Evolutionary conservation across 1,139 yeast species (phyloP), one percentile per base, ranked within the genome.

Genomic region (Zygoascus sp.): DNA sequence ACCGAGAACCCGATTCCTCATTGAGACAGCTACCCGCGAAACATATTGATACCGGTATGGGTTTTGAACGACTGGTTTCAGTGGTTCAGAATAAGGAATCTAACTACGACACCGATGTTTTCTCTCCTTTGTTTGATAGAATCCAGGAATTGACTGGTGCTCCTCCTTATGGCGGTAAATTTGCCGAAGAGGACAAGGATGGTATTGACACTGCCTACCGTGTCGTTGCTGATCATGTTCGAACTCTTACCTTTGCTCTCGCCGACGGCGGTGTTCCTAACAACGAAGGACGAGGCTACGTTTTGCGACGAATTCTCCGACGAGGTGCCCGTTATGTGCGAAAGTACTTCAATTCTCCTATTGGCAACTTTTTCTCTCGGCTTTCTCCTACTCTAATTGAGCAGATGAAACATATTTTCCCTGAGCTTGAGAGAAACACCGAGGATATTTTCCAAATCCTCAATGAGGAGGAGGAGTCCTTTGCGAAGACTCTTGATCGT

Each of bases 241-340:
- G 99, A 72, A 92, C 99, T 27, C 76, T 94, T 64, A 87, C 96
- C 2, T 87, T 92, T 68, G 97, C 99, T 47, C 77, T 92, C 54
- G 86, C 96, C 44, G 99, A 92, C 67, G 99, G 99, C 60, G 98
- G 98, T 61, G 97, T 94, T 49, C 99, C 99, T 62, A 92, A 92
- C 70, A 92, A 90, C 63, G 98, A 92, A 66, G 99, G 99, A 60
- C 84, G 98, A 72, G 99, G 99, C 58, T 92, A 92, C 62, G 99
- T 92, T 35, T 74, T 92, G 64, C 83, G 99, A 73, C 84, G 99
- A 73, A 89, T 92, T 59, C 76, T 92, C 62, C 85, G 99, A 75
- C 84, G 99, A 74, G 99, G 98, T 61, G 87, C 96, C 40, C 86
- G 98, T 69, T 92, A 87, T 62, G 97, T 85, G 42, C 85, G 97